Base-by-base conservation (phyloP, 164 flowering plant genomes). In the Vitis riparia region DNA sequence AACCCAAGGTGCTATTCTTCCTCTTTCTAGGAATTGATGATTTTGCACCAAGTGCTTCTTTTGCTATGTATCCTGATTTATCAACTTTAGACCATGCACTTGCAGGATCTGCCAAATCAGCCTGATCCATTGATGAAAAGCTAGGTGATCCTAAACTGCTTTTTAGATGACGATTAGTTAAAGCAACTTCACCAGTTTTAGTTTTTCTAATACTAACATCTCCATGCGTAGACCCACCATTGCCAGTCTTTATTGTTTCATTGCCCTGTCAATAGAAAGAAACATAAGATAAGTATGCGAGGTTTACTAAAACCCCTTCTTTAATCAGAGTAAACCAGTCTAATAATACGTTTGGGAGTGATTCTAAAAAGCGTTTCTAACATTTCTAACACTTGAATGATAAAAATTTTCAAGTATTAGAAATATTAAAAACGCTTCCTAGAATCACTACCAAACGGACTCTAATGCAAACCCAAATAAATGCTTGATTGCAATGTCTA, bases 1-100 rank as follows among this genome's bases (percentile, higher is more conserved):
- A 79, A 67, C 88, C 88, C 63, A 88, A 73, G 51, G 75, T 82
- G 76, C 86, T 85, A 72, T 66, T 83, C 82, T 89, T 93, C 80
- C 92, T 83, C 87, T 89, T 94, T 65, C 79, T 72, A 61, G 83
- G 70, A 61, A 72, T 37, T 49, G 77, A 73, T 63, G 85, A 71
- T 72, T 85, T 89, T 14, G 79, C 66, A 62, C 79, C 89, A 63
- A 73, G 49, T 17, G 71, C 76, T 62, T 86, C 91, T 78, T 84
- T 87, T 53, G 90, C 85, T 51, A 78, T 80, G 65, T 75, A 81
- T n/a, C 86, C 87, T 27, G 86, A 79, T 72, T 86, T 85, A 68
- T 84, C 88, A 81, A 77, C 81, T 71, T 85, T 83, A 47, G 88
- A 74, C 85, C 80, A 78, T 23, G 78, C 65, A 68, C 65, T 76